Conservation (phyloP, 1,139 yeast species). For the Candida tropicalis region DNA sequence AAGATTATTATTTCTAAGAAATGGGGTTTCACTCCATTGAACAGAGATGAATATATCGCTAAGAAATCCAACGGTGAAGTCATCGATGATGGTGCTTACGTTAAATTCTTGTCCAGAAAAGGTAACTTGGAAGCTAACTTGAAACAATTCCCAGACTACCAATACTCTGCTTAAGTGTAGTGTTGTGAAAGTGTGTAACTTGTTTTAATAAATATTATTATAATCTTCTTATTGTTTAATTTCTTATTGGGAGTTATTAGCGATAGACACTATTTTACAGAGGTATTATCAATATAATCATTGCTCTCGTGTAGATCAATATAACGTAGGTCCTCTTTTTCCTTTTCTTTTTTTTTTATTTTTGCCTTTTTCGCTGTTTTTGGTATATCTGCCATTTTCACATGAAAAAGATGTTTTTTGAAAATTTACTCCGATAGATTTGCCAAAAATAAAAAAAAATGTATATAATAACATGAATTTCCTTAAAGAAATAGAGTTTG, state of each 20-base stretch:
- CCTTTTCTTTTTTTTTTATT: background rate
- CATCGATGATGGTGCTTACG: slow-evolving; percentile 99
- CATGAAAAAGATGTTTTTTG: background rate
- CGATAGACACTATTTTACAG: no score
- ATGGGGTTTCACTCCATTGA: slow-evolving; percentile 99
- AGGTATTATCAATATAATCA: no score
- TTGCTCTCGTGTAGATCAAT: background rate
- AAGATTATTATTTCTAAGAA: slow-evolving; percentile 98
- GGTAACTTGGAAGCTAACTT: slow-evolving; percentile 94
- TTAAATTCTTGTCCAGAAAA: slow-evolving; percentile 95
- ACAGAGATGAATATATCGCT: slow-evolving; percentile 95
- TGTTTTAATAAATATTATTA: slow-evolving; percentile 1
- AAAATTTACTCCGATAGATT: slow-evolving; percentile 1
- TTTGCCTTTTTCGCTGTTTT: background rate
- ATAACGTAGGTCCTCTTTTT: background rate
- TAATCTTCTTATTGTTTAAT: background rate
- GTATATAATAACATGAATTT: background rate
- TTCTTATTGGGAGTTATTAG: no score
- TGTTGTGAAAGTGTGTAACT: background rate
- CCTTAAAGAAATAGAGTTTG: background rate
- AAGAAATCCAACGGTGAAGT: slow-evolving; percentile 97
- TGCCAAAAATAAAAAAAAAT: no score
- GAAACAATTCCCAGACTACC: slow-evolving; percentile 93
- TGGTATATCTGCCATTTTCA: background rate
- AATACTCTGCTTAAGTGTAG: slow-evolving; percentile 47